phyloP scores from a whole-genome alignment of 176 grass and related monocot species.

The Juncus effusus region DNA sequence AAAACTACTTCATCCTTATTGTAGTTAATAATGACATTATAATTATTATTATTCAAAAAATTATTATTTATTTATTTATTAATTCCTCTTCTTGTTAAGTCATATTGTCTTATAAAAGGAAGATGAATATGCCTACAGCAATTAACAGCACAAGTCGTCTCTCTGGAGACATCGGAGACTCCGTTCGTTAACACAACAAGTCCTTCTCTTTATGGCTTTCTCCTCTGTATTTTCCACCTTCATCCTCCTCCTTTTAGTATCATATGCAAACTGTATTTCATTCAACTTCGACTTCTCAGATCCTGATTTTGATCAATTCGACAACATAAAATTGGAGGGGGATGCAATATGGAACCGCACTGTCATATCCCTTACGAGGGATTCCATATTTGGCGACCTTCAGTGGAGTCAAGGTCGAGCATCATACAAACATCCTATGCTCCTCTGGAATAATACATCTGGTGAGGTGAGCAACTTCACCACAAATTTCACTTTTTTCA shows the following conservation, averaged over 20 bases:
- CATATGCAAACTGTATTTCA: background rate
- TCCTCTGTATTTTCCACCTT: background rate
- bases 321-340: background rate
- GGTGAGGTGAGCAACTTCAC: slow-evolving; percentile 22
- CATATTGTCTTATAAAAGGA: no score
- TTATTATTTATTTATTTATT: no score
- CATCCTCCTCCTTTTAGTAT: background rate
- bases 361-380: slow-evolving; percentile 8
- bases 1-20: no score
- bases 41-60: no score
- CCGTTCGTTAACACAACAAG: no score
- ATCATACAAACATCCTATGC: slow-evolving; percentile 17
- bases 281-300: slow-evolving; percentile 35
- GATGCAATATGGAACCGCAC: background rate
- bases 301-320: background rate
- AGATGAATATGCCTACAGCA: no score
- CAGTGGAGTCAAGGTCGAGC: background rate
- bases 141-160: no score
- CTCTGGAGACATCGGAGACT: no score
- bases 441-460: slow-evolving; percentile 22
- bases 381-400: background rate
- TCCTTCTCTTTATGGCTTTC: background rate
- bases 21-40: no score
- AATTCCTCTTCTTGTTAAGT: no score
- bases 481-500: slow-evolving; percentile 22